phyloP scores from a whole-genome alignment of 1,139 yeast genomes.

The Candida tropicalis region DNA sequence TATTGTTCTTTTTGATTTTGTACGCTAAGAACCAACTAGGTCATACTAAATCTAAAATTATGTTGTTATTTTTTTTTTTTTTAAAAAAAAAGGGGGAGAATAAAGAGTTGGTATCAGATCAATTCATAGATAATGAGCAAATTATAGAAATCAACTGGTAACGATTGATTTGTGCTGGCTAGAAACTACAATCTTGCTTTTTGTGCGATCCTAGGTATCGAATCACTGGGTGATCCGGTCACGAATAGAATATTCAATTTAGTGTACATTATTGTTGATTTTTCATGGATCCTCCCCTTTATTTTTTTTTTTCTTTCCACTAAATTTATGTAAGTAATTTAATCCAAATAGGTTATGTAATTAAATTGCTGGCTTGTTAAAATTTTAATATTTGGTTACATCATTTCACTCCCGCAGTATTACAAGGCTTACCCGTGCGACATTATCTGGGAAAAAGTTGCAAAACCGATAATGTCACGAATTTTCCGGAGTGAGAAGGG shows the following conservation, averaged over 20 bases:
- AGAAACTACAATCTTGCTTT: not conserved
- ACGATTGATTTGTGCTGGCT: conserved; percentile 5
- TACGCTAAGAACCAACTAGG: not conserved
- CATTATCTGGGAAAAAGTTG: too few relatives aligned
- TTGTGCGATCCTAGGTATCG: not conserved
- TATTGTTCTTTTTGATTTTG: not conserved
- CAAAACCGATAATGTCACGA: not conserved
- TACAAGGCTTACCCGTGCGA: not conserved
- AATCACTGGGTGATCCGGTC: conserved; percentile 2
- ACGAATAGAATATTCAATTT: not conserved
- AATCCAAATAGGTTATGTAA: conserved; percentile 2
- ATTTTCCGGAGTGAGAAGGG: too few relatives aligned
- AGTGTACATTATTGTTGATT: not conserved
- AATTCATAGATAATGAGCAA: not conserved
- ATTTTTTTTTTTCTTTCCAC: not conserved
- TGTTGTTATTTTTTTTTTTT: too few relatives aligned
- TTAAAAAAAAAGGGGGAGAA: not conserved
- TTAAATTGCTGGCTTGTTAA: not conserved
- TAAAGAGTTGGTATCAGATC: too few relatives aligned
- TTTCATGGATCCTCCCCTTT: not conserved
- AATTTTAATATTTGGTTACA: not conserved
- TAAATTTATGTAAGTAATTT: conserved; percentile 5
- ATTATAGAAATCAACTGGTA: too few relatives aligned
- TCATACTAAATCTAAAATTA: too few relatives aligned
- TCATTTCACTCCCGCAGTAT: not conserved